Base-by-base conservation (phyloP, 2,329 filamentous ascomycete genomes). In the Fusarium subglutinans region DNA sequence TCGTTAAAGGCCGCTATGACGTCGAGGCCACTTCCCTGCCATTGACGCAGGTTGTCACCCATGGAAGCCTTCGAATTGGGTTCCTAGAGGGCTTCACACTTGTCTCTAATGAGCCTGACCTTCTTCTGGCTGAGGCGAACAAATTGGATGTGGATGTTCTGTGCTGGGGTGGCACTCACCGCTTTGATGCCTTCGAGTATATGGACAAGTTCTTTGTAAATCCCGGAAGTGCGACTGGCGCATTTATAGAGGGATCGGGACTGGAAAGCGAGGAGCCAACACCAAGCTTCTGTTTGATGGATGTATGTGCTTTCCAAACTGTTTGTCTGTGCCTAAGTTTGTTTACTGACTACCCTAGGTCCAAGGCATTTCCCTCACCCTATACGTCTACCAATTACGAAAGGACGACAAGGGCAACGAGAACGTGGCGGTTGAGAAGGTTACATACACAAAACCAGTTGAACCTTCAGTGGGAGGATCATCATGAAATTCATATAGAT, bases 221-320 rank as follows among this genome's bases (percentile, higher is more conserved):
- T 79, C 90, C 90, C 5, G 90, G 90, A 8, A 91, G 88, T 78
- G 90, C 90, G 30, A 92, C 90, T 10, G 90, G 90, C 15, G 90
- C 90, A 6, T 90, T 90, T 72, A 85, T 88, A 28, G 88, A 87
- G 3, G 87, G 88, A 26, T 91, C 89, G 87, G 84, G 84, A 26
- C 84, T 84, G 58, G 88, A 88, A 45, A 86, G 84, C n/a, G 90
- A 93, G 80, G 93, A 96, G 63, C 93, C 93, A 30, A 92, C 91
- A 64, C 96, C 96, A 33, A 98, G 95, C 81, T 98, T 98, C 83
- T 98, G 96, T 80, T 85, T 98, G 82, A 98, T 98, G 96, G 96
- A 98, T 89, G 95, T 98, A 83, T 86, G 94, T 92, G 51, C 62
- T 57, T 48, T 57, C 14, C n/a, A 24, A 63, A 26, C 20, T 14